phyloP scores from a whole-genome alignment of 2,329 filamentous ascomycete genomes.

The Diaporthe ilicicola region DNA sequence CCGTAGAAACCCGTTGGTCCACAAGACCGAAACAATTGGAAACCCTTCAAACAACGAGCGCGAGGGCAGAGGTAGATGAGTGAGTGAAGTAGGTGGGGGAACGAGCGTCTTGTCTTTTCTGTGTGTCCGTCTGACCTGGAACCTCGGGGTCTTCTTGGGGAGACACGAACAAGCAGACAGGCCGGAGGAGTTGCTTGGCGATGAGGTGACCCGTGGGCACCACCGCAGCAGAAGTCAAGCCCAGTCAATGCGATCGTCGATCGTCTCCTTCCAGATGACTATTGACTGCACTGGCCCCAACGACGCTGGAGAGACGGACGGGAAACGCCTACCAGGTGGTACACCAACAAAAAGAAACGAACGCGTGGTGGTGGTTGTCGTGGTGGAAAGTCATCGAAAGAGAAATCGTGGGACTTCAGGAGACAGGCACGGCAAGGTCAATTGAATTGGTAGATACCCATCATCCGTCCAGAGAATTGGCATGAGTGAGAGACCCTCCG shows the following conservation, averaged over 20 bases:
- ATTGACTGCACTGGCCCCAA: slow-evolving; percentile 12
- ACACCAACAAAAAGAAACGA: slow-evolving; percentile 21
- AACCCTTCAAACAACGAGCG: slow-evolving; percentile 25
- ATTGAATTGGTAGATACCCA: slow-evolving; percentile 22
- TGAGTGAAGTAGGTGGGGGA: not conserved
- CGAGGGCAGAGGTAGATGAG: not conserved
- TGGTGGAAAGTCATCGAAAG: slow-evolving; percentile 12
- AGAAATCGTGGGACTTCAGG: slow-evolving; percentile 10
- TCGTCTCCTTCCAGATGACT: slow-evolving; percentile 22
- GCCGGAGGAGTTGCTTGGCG: slow-evolving; percentile 19
- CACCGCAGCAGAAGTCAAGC: slow-evolving; percentile 20
- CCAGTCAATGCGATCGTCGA: slow-evolving; percentile 22
- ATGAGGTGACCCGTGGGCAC: slow-evolving; percentile 21
- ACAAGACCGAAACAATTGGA: slow-evolving; percentile 23
- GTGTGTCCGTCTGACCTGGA: slow-evolving; percentile 9
- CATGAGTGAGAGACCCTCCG: slow-evolving; percentile 20
- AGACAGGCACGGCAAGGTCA: slow-evolving; percentile 17
- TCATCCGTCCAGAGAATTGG: slow-evolving; percentile 19
- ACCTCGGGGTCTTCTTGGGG: slow-evolving; percentile 18
- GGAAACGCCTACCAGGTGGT: slow-evolving; percentile 2
- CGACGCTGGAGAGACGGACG: slow-evolving; percentile 17
- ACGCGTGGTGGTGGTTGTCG: slow-evolving; percentile 4
- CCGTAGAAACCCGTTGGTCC: slow-evolving; percentile 15
- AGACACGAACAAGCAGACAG: slow-evolving; percentile 11
- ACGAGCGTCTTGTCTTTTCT: slow-evolving; percentile 18